Evolutionary conservation across 495 filamentous ascomycete genomes (phyloP).

Genomic region (Penicillium turbatum): DNA sequence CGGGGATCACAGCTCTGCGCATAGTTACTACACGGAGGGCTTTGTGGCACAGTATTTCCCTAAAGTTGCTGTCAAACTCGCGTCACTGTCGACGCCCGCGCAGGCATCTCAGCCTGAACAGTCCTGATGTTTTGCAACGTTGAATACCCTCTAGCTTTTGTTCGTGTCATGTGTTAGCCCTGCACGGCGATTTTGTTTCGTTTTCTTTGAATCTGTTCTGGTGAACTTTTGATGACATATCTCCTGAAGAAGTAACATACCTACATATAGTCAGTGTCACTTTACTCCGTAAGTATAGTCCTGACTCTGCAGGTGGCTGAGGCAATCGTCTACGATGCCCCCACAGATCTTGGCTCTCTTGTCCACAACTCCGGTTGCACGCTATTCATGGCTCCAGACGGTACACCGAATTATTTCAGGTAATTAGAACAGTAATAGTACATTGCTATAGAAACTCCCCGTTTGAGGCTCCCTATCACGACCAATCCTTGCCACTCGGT

Average conservation of each 20-base stretch:
- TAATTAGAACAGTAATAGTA: too few relatives aligned
- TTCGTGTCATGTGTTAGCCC: not conserved
- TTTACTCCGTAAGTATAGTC: too few relatives aligned
- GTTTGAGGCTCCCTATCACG: not conserved
- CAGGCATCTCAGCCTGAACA: not conserved
- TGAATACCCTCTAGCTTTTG: constrained; percentile 9
- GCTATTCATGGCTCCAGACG: too few relatives aligned
- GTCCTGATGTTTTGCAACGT: constrained; percentile 6
- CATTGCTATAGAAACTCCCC: too few relatives aligned
- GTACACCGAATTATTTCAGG: too few relatives aligned
- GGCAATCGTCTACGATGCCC: too few relatives aligned
- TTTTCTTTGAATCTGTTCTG: not conserved
- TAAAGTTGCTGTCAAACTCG: constrained; percentile 41
- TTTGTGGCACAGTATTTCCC: constrained; percentile 53
- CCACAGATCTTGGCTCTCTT: too few relatives aligned
- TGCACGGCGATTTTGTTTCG: not conserved
- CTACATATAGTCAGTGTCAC: not conserved
- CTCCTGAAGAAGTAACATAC: not conserved
- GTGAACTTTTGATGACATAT: too few relatives aligned
- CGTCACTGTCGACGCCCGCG: constrained; percentile 10
- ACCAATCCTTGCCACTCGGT: constrained; percentile 8
- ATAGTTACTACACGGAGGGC: constrained; percentile 71
- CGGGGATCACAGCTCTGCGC: constrained; percentile 68
- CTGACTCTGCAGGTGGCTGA: too few relatives aligned
- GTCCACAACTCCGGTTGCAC: too few relatives aligned